phyloP scores from a whole-genome alignment of 495 filamentous ascomycete species.

The Penicillium maclennaniae region DNA sequence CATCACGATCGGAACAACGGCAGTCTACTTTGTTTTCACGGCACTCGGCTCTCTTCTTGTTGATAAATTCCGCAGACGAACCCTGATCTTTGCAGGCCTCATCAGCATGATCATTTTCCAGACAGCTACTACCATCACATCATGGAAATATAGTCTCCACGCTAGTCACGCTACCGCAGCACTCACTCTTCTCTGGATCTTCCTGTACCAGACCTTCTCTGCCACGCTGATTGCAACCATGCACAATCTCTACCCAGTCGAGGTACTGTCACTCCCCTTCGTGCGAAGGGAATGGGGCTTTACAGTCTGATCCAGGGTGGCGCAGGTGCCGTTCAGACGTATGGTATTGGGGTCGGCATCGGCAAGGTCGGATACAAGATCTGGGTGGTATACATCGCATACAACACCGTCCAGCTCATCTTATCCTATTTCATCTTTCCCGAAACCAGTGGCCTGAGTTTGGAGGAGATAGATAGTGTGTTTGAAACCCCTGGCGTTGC shows the following conservation, averaged over 20 bases:
- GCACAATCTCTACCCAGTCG: conserved; percentile 44
- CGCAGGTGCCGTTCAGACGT: conserved; percentile 34
- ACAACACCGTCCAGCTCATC: conserved; percentile 39
- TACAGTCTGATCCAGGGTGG: conserved; percentile 41
- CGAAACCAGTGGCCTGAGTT: conserved; percentile 33
- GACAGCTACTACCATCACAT: conserved; percentile 37
- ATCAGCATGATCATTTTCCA: conserved; percentile 38
- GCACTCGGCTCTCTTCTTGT: conserved; percentile 34
- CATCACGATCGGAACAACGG: conserved; percentile 37
- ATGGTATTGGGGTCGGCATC: conserved; percentile 42
- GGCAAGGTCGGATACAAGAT: conserved; percentile 42
- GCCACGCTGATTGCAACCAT: conserved; percentile 39
- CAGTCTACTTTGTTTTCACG: conserved; percentile 39
- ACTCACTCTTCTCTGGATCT: conserved; percentile 40
- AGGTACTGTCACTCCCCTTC: conserved; percentile 36
- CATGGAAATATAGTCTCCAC: conserved; percentile 32
- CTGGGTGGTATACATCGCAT: conserved; percentile 42
- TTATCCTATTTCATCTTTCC: conserved; percentile 42
- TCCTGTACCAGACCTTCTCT: conserved; percentile 39
- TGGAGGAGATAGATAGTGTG: conserved; percentile 44
- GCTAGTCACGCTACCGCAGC: conserved; percentile 22
- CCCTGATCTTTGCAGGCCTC: conserved; percentile 35
- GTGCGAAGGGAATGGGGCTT: conserved; percentile 43
- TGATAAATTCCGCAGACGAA: conserved; percentile 35
- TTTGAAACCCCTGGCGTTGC: conserved; percentile 42